Base-by-base conservation (phyloP, 2,329 filamentous ascomycete genomes). In the Pleurostoma richardsiae region DNA sequence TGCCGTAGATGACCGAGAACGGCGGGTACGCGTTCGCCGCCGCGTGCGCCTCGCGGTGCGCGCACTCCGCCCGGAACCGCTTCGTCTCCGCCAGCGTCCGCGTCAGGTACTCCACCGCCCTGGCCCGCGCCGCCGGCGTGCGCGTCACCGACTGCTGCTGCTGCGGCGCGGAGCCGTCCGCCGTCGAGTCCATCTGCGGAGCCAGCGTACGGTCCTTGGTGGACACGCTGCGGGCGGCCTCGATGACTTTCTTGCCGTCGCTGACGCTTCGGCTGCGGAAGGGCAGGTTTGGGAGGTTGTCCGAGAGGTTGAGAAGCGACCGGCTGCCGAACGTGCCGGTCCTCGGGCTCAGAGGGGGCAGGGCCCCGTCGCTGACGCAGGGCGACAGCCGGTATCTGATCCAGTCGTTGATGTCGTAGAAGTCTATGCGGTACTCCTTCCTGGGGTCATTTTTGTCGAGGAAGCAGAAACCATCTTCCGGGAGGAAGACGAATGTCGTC, bases 391-490 rank as follows among this genome's bases (percentile, higher is more conserved):
- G 78, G 63, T 89, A 83, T 51, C 87, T 85, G 46, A 86, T 80
- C 91, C 92, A 97, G 44, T 83, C 82, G 10, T 88, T 74, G 1
- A 83, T 71, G 57, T 92, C 76, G 66, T 90, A 95, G 62, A 96
- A 96, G 63, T 96, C 84, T 38, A 96, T 76, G 0, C 77, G 83
- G 58, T 92, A 95, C 52, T 87, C 79, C 59, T 95, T 85, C 19
- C 19, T 19, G 50, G 85, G 85, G 0, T 90, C 94, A 40, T 83
- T 66, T 56, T 85, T 89, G 68, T 96, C 85, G 57, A 96, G 76
- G 63, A 96, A 97, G 65, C 90, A 95, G 59, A 82, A 83, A 0
- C 90, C 90, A 55, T 94, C 85, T 48, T 96, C 85, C 0, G 92
- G 92, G 1, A 97, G 75, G 6, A 96, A 82, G 8, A 85, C 82